Conservation (phyloP, 1,284 basidiomycete species). For the Exsudoporus floridanus region DNA sequence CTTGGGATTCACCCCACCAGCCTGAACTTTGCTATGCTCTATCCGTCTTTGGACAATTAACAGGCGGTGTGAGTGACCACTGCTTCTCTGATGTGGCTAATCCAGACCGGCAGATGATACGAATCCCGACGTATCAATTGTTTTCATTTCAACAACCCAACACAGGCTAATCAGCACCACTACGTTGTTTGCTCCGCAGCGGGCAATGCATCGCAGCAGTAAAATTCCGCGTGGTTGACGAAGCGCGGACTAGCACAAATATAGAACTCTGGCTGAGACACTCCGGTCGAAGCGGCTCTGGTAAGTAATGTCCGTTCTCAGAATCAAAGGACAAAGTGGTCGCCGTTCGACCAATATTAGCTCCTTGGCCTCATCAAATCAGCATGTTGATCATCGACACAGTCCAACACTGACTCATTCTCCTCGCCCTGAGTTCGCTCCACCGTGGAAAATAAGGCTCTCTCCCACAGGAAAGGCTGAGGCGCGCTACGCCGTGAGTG, state of each 20-base stretch:
- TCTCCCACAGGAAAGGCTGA: no score
- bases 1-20: slow-evolving; percentile 16
- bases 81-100: slow-evolving; percentile 11
- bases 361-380: slow-evolving; percentile 3
- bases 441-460: no score
- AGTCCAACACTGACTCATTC: no score
- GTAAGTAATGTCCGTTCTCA: slow-evolving; percentile 3
- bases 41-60: slow-evolving; percentile 4
- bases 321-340: not conserved
- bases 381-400: slow-evolving; percentile 3
- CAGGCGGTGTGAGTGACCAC: slow-evolving; percentile 5
- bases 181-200: not conserved
- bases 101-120: not conserved
- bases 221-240: not conserved
- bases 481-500: no score
- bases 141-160: slow-evolving; percentile 5
- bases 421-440: no score
- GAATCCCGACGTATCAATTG: slow-evolving; percentile 4
- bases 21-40: slow-evolving; percentile 1
- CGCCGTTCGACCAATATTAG: slow-evolving; percentile 1
- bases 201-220: not conserved
- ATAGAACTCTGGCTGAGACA: not conserved
- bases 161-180: not conserved
- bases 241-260: slow-evolving; percentile 6
- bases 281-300: not conserved